These are phyloP conservation scores for Phialemonium atrogriseum DNA, from an alignment of 2,329 filamentous ascomycete genomes.

Conservation along the genomic window DNA sequence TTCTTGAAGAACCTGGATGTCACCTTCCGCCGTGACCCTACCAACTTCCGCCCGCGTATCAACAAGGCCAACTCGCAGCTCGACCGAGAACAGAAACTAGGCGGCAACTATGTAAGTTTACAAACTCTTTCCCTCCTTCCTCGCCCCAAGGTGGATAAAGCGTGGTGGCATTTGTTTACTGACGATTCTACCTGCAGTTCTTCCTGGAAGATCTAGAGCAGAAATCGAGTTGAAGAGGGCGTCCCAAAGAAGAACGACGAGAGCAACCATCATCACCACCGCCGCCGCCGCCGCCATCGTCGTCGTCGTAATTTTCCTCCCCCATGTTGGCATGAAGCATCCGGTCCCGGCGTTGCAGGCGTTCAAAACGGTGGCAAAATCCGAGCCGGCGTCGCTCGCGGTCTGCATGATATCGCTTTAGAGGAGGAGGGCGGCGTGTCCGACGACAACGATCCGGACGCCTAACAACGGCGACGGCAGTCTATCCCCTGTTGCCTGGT, in stretches of 20 bases:
- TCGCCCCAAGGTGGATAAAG: too few relatives aligned
- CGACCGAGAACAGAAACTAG: conserved; percentile 93
- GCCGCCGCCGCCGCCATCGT: conserved; percentile 11
- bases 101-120: conserved; percentile 78
- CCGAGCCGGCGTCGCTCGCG: conserved; percentile 17
- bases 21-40: conserved; percentile 96
- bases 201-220: conserved; percentile 75
- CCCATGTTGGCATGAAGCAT: conserved; percentile 25
- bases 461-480: conserved; percentile 49
- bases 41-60: conserved; percentile 93
- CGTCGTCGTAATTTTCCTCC: conserved; percentile 26
- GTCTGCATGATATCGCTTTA: conserved; percentile 24
- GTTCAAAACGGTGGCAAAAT: conserved; percentile 33
- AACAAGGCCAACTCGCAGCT: conserved; percentile 96
- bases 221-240: conserved; percentile 55
- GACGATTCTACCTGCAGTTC: conserved; percentile 48
- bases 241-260: conserved; percentile 34
- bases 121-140: too few relatives aligned
- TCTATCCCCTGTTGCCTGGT: conserved; percentile 61
- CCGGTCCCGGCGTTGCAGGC: conserved; percentile 40
- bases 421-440: conserved; percentile 42
- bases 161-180: too few relatives aligned
- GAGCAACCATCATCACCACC: conserved; percentile 13
- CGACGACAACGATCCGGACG: conserved; percentile 61
- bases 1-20: conserved; percentile 97